Conservation (phyloP, 371 early-diverging fungal genomes). For the Coemansia sp. region DNA sequence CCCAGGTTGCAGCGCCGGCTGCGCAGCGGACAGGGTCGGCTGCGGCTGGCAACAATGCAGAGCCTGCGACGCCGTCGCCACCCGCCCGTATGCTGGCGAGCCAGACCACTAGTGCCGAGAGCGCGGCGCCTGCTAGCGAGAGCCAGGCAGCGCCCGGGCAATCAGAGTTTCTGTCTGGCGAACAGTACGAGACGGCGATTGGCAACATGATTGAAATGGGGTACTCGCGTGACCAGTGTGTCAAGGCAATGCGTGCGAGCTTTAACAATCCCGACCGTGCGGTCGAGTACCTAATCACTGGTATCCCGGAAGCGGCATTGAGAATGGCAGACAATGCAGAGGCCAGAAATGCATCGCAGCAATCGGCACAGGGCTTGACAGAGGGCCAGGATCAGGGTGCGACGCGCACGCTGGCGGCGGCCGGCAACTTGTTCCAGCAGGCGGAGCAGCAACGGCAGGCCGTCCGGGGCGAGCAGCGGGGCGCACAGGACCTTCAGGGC, state of each 20-base stretch:
- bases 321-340: conserved; percentile 52
- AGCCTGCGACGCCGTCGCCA: conserved; percentile 47
- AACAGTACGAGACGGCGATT: conserved; percentile 74
- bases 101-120: conserved; percentile 1
- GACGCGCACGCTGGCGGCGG: neutral
- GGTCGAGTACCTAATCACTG: conserved; percentile 92
- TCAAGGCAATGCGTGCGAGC: conserved; percentile 90
- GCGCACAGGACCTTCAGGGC: neutral
- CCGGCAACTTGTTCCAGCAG: conserved; percentile 40
- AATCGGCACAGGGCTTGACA: conserved; percentile 19
- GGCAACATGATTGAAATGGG: conserved; percentile 94
- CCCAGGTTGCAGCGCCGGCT: conserved; percentile 44
- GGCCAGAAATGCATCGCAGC: conserved; percentile 17
- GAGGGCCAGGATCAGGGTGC: conserved; percentile 14
- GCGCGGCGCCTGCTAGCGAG: neutral
- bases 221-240: conserved; percentile 83
- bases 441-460: conserved; percentile 20
- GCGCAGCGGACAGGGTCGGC: conserved; percentile 39
- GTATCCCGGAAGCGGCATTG: conserved; percentile 54
- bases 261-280: conserved; percentile 97
- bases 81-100: conserved; percentile 15
- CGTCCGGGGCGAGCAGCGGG: conserved; percentile 9
- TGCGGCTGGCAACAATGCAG: conserved; percentile 25
- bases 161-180: conserved; percentile 63
- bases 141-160: conserved; percentile 2